Conservation (phyloP, 2,329 filamentous ascomycete genomes). For the Alternaria alternata region DNA sequence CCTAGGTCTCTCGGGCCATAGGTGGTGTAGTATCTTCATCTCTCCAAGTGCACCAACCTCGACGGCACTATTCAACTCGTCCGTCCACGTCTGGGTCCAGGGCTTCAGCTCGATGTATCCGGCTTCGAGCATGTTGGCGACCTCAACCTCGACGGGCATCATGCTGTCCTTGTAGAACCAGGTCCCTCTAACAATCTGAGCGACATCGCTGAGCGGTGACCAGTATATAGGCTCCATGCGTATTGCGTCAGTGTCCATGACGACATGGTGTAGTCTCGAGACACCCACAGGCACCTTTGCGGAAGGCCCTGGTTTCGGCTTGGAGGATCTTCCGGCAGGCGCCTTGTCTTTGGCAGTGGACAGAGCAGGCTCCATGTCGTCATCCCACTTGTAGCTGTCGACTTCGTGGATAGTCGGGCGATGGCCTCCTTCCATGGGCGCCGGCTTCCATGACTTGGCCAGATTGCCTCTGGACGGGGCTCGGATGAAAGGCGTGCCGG, state of each 20-base stretch:
- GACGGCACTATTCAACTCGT: slow-evolving; percentile 88
- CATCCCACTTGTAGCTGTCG: slow-evolving; percentile 61
- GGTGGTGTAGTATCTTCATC: slow-evolving; percentile 82
- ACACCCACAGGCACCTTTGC: slow-evolving; percentile 82
- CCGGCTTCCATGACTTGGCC: slow-evolving; percentile 31
- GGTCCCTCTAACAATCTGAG: slow-evolving; percentile 81
- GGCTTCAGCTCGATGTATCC: slow-evolving; percentile 86
- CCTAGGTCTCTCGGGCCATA: slow-evolving; percentile 78
- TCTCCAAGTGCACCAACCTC: slow-evolving; percentile 90
- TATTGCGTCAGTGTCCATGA: slow-evolving; percentile 67
- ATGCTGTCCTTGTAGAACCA: slow-evolving; percentile 99
- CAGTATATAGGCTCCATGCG: slow-evolving; percentile 98
- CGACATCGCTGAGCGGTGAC: slow-evolving; percentile 90
- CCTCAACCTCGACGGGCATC: slow-evolving; percentile 82
- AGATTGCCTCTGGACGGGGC: slow-evolving; percentile 56
- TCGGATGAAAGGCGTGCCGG: slow-evolving; percentile 61
- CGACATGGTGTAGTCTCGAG: slow-evolving; percentile 88
- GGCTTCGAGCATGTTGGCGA: slow-evolving; percentile 92
- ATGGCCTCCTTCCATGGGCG: slow-evolving; percentile 34
- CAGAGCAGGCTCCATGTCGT: slow-evolving; percentile 49
- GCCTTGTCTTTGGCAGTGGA: slow-evolving; percentile 42
- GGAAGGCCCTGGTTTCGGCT: slow-evolving; percentile 46
- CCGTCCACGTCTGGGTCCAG: slow-evolving; percentile 91
- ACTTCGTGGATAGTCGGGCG: slow-evolving; percentile 50
- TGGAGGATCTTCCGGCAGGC: slow-evolving; percentile 28